Evolutionary conservation across 108 stramenopile genomes (phyloP), one percentile per base, ranked within the genome.

Genomic region (Schizochytrium sp.): DNA sequence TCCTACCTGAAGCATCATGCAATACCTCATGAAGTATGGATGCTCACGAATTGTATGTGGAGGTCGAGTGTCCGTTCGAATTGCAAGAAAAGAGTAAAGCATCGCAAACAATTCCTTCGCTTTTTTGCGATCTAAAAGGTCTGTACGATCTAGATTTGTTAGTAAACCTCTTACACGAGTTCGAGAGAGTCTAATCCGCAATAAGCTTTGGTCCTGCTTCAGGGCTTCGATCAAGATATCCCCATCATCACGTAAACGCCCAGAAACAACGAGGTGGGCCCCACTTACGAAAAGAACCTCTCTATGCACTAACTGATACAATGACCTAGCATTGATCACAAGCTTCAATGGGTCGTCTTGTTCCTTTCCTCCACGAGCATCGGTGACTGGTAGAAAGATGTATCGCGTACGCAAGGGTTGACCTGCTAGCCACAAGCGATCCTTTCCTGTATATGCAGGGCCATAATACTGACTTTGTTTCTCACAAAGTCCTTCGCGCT

Each of bases 1-100:
- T n/a, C 76, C 76, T 5, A 83, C 76, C 10, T 55, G 76, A 7
- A 83, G 76, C 76, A 83, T 83, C 28, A 55, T 83, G 76, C 76
- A 83, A 53, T 47, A 55, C 3, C 47, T 49, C 5, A 53, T n/a
- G 40, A 83, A 83, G 15, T 5, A 40, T 0, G 76, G 76, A 42
- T 83, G 76, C 76, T 83, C 76, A 5, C 76, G 47, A 55, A 28
- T 83, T 40, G 76, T 2, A 28, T 55, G 76, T n/a, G 76, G 76
- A n/a, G 76, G 76, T 55, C 50, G 50, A 2, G 76, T 49, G 1
- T 47, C 76, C 15, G 50, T 19, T 55, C 76, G 76, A 7, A 83
- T 53, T 5, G 76, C 76, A 38, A 83, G 53, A n/a, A 83, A 53
- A n/a, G 3, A 17, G 40, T 55, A 83, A n/a, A 83, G 28, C 47